Evolutionary conservation across 2,329 filamentous ascomycete genomes (phyloP).

Genomic region (Cercospora beticola): DNA sequence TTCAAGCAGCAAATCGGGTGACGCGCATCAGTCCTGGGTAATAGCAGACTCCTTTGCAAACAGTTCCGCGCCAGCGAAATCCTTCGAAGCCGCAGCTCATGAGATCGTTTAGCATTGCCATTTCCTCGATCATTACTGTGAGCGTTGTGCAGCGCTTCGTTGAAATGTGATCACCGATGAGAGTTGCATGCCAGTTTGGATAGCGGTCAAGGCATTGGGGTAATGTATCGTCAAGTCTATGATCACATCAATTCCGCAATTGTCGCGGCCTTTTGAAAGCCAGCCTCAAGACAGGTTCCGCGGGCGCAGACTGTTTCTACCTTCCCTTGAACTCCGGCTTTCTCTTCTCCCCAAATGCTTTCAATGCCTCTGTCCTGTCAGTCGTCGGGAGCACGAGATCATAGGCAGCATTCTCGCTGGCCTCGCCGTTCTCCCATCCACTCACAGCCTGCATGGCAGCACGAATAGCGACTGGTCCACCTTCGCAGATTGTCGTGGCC

Average conservation of each 20-base stretch:
- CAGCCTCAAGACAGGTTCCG: too few relatives aligned
- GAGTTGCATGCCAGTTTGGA: not conserved
- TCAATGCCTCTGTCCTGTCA: constrained; percentile 84
- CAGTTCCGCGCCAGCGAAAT: too few relatives aligned
- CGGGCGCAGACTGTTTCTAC: constrained; percentile 26
- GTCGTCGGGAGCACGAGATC: constrained; percentile 77
- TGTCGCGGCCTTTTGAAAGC: too few relatives aligned
- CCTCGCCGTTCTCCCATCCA: constrained; percentile 63
- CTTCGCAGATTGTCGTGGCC: constrained; percentile 83
- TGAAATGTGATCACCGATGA: too few relatives aligned
- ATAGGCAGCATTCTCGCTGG: constrained; percentile 85
- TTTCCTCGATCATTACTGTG: too few relatives aligned
- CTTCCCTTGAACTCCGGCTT: constrained; percentile 65
- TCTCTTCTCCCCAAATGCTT: constrained; percentile 77
- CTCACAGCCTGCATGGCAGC: constrained; percentile 77
- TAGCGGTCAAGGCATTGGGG: not conserved
- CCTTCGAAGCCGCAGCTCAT: too few relatives aligned
- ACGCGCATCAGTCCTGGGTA: too few relatives aligned
- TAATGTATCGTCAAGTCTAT: not conserved
- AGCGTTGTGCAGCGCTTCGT: too few relatives aligned
- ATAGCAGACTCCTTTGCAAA: too few relatives aligned
- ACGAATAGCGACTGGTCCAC: constrained; percentile 78
- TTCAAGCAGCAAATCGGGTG: too few relatives aligned
- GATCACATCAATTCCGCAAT: not conserved
- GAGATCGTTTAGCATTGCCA: too few relatives aligned